Evolutionary conservation across 345 rosid genomes (phyloP).

Genomic region (Eucalyptus cloeziana): DNA sequence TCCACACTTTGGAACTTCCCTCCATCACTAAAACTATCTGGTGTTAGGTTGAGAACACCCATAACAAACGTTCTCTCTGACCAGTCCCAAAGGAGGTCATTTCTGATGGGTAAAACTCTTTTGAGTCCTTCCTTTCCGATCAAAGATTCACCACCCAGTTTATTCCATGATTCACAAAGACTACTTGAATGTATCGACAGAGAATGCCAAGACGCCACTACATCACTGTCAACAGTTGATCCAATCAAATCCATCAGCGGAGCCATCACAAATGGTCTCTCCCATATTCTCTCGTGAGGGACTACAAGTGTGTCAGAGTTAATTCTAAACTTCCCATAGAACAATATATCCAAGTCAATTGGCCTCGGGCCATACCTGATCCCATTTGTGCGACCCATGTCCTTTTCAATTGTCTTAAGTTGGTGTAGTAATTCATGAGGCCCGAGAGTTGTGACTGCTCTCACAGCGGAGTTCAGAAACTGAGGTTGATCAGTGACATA

Average conservation of each 20-base stretch:
- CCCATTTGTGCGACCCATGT: slow-evolving; percentile 70
- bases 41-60: slow-evolving; percentile 92
- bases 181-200: slow-evolving; percentile 39
- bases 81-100: slow-evolving; percentile 73
- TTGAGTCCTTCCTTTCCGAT: slow-evolving; percentile 68
- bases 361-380: slow-evolving; percentile 84
- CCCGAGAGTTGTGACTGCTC: slow-evolving; percentile 68
- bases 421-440: slow-evolving; percentile 63
- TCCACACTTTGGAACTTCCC: slow-evolving; percentile 57
- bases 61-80: slow-evolving; percentile 50
- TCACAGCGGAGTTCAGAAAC: slow-evolving; percentile 80
- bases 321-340: slow-evolving; percentile 60
- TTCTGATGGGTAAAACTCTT: slow-evolving; percentile 69
- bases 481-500: slow-evolving; percentile 83
- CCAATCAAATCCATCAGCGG: slow-evolving; percentile 86
- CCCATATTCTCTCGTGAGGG: slow-evolving; percentile 89
- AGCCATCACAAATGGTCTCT: slow-evolving; percentile 88
- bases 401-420: slow-evolving; percentile 71
- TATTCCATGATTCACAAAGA: slow-evolving; percentile 58
- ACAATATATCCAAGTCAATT: slow-evolving; percentile 81
- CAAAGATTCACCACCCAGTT: slow-evolving; percentile 62
- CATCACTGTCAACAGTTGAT: slow-evolving; percentile 46
- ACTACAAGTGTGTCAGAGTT: slow-evolving; percentile 46
- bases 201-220: slow-evolving; percentile 76
- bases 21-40: slow-evolving; percentile 95